Evolutionary conservation across 2,329 filamentous ascomycete genomes (phyloP), one percentile per base, ranked within the genome.

Genomic region (Xylaria multiplex): DNA sequence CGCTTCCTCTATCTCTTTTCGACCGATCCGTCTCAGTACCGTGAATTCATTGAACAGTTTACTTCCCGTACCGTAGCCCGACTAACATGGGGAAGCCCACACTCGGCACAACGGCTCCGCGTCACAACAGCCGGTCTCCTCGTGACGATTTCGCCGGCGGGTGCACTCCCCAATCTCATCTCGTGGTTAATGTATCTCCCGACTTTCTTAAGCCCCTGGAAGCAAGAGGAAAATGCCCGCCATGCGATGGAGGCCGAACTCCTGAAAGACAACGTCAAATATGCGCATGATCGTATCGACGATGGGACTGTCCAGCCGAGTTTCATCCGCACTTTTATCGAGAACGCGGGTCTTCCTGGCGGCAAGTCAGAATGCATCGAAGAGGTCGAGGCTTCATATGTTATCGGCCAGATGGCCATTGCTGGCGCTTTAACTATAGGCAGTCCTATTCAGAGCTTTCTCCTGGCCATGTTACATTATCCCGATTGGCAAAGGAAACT

Each of bases 381-480:
- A 1, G 77, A 77, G 56, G 65, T 71, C 30, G 82, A 83, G 68
- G 81, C 80, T 1, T 79, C 77, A 27, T 79, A 82, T 61, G 79
- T 82, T 0, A 81, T 84, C 9, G 82, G 82, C 1, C 77, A 83
- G 72, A 83, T 84, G 80, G 82, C 82, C 19, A 83, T 83, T 59
- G 81, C 81, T 1, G 81, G 81, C 0, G 80, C 81, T 0, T 50
- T 82, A 45, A 82, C 81, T 0, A 82, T 82, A 52, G 80, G 81
- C 3, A 80, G 78, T 62, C 80, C 80, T 1, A 79, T 83, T 32
- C 80, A 83, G 75, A 80, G 77, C 50, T 82, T 77, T 42, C 53
- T 82, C 2, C 64, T 82, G n/a, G 78, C 78, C 8, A 79, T 80
- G 78, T 67, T 78, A 30, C 76, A 78, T 65, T 80, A 79, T 58